Percentiles rank a stretch among this genome's conserved stretches.
Conservation (phyloP, 2,329 filamentous ascomycete species). For the Ophiostoma triangulosporum region DNA sequence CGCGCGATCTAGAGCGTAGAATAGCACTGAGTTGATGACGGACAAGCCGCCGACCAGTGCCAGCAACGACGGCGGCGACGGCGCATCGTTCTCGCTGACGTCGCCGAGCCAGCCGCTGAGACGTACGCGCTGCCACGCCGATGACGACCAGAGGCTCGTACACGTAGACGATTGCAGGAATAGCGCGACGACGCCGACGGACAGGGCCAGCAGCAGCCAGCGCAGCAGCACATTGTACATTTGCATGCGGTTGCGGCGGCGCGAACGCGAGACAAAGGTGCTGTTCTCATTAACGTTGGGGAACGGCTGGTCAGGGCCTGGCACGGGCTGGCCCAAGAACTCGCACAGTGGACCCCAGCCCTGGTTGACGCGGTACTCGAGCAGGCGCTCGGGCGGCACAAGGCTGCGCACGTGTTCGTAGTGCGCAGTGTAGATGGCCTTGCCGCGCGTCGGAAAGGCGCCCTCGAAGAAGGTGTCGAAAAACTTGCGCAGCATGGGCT, state of each 20-base stretch:
- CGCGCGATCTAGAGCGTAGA: conserved; percentile 1
- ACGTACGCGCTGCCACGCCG: not conserved
- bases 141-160: not conserved
- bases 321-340: conserved; percentile 25
- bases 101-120: not conserved
- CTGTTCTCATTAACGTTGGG: conserved; percentile 21
- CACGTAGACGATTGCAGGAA: conserved; percentile 3
- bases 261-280: conserved; percentile 14
- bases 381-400: conserved; percentile 21
- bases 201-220: conserved; percentile 14
- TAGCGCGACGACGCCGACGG: not conserved
- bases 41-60: not conserved
- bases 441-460: conserved; percentile 6
- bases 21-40: conserved; percentile 2
- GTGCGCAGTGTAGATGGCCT: conserved; percentile 8
- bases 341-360: conserved; percentile 29
- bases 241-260: conserved; percentile 16
- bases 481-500: conserved; percentile 11
- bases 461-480: conserved; percentile 10
- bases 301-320: conserved; percentile 18
- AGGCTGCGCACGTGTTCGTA: conserved; percentile 18
- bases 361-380: conserved; percentile 26
- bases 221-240: conserved; percentile 15
- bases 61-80: not conserved
- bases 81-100: not conserved